phyloP scores from a whole-genome alignment of 2,329 filamentous ascomycete genomes.

The Fusarium penzigii region DNA sequence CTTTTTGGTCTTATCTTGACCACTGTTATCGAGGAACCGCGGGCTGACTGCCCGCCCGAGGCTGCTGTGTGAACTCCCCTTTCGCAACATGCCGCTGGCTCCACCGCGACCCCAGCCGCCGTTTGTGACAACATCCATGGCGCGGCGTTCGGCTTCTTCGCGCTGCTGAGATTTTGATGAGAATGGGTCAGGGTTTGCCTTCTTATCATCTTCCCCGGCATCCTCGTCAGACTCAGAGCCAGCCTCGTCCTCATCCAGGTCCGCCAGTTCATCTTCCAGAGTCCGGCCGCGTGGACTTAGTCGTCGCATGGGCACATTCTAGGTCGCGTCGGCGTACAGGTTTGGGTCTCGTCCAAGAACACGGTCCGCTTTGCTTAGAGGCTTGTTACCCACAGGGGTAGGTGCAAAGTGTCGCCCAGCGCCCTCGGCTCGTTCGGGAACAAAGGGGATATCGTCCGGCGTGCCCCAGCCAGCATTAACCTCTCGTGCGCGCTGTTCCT shows the following conservation, averaged over 20 bases:
- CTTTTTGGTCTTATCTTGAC: constrained; percentile 29
- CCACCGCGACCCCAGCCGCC: constrained; percentile 42
- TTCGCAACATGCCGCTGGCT: constrained; percentile 45
- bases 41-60: constrained; percentile 21
- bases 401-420: constrained; percentile 38
- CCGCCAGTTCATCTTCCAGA: constrained; percentile 44
- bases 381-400: constrained; percentile 30
- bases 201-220: constrained; percentile 37
- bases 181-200: constrained; percentile 42
- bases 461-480: constrained; percentile 67
- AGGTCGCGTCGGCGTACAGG: constrained; percentile 52
- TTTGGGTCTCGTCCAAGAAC: constrained; percentile 59
- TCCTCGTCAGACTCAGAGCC: constrained; percentile 37
- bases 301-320: constrained; percentile 47
- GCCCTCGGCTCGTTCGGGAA: constrained; percentile 27
- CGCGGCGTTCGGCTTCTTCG: constrained; percentile 45
- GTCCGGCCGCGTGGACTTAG: constrained; percentile 48
- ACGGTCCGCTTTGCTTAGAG: constrained; percentile 58
- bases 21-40: constrained; percentile 33
- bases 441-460: constrained; percentile 26
- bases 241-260: constrained; percentile 41
- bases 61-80: constrained; percentile 32
- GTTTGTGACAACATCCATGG: constrained; percentile 46
- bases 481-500: constrained; percentile 64
- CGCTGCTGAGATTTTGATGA: constrained; percentile 36